Percentiles rank a stretch among this genome's conserved stretches.
phyloP scores from a whole-genome alignment of 257 asterid genomes.

The Ajuga chamaepitys region DNA sequence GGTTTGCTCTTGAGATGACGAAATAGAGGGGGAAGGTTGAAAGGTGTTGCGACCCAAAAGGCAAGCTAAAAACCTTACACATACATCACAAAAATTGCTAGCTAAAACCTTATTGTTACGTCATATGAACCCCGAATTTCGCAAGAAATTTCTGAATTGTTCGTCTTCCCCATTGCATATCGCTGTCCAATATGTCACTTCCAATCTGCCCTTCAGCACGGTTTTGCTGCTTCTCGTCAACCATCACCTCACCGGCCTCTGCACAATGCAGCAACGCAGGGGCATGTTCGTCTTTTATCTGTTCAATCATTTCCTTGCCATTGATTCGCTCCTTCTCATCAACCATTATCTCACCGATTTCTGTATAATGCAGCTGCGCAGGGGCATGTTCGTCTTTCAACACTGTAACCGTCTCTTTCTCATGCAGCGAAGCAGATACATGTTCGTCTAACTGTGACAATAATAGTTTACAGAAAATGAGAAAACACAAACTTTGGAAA shows the following conservation, averaged over 20 bases:
- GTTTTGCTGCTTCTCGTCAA: not conserved
- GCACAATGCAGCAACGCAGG: not conserved
- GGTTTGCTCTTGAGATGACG: too few species aligned
- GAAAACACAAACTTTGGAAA: not conserved
- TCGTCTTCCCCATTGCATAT: slow-evolving; percentile 56
- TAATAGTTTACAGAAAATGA: not conserved
- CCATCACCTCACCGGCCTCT: too few species aligned
- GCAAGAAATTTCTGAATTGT: slow-evolving; percentile 47
- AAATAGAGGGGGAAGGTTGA: too few species aligned
- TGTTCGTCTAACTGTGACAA: too few species aligned
- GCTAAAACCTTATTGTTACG: not conserved
- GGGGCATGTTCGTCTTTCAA: slow-evolving; percentile 20
- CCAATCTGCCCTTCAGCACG: too few species aligned
- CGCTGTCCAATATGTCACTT: slow-evolving; percentile 16
- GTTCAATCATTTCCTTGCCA: not conserved
- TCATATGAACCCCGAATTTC: slow-evolving; percentile 35
- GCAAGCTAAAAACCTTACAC: too few species aligned
- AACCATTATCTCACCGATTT: slow-evolving; percentile 13
- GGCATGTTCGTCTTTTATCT: not conserved
- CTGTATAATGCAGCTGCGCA: slow-evolving; percentile 5
- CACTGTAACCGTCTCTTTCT: slow-evolving; percentile 18
- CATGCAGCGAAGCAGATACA: too few species aligned
- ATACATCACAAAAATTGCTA: not conserved
- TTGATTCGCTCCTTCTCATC: slow-evolving; percentile 16
- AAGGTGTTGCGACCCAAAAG: too few species aligned